Percentiles rank a stretch among this genome's conserved stretches.
Evolutionary conservation across 352 stramenopile genomes (phyloP).

Genomic region (Phytophthora fragariaefolia): DNA sequence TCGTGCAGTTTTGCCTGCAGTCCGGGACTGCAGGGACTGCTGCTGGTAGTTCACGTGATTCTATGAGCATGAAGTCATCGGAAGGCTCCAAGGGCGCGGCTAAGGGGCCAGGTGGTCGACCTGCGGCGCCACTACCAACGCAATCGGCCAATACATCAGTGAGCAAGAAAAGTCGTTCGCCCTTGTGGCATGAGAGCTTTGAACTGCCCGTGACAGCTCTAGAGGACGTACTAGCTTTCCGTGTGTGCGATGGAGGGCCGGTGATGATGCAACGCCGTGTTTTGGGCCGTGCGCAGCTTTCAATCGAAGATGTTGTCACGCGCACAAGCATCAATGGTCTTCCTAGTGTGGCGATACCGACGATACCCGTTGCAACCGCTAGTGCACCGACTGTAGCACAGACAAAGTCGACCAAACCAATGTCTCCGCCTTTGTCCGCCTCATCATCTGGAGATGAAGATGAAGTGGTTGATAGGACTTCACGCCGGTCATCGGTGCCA

Average conservation of each 20-base stretch:
- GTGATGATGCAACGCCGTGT: slow-evolving; percentile 43
- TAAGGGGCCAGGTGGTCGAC: slow-evolving; percentile 10
- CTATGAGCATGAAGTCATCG: slow-evolving; percentile 11
- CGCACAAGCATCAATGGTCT: slow-evolving; percentile 27
- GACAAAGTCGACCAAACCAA: slow-evolving; percentile 10
- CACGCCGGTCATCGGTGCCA: slow-evolving; percentile 1
- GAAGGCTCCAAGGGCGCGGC: slow-evolving; percentile 5
- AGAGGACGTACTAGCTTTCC: slow-evolving; percentile 52
- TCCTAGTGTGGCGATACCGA: slow-evolving; percentile 3
- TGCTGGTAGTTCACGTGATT: slow-evolving; percentile 11
- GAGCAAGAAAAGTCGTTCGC: slow-evolving; percentile 66
- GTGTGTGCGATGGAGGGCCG: slow-evolving; percentile 63
- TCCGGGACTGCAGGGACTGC: slow-evolving; percentile 4
- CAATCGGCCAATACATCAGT: slow-evolving; percentile 58
- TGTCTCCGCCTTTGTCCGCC: not conserved
- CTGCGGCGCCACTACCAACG: not conserved
- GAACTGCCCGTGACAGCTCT: slow-evolving; percentile 59
- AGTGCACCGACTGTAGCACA: not conserved
- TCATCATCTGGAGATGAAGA: slow-evolving; percentile 28
- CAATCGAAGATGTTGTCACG: slow-evolving; percentile 55
- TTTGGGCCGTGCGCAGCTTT: slow-evolving; percentile 54
- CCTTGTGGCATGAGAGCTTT: slow-evolving; percentile 69
- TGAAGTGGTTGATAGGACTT: slow-evolving; percentile 5
- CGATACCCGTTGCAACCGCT: slow-evolving; percentile 1
- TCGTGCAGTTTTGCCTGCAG: slow-evolving; percentile 61